Evolutionary conservation across 139 green algal genomes (phyloP), one percentile per base, ranked within the genome.

Genomic region (Chlamydomonas incerta): DNA sequence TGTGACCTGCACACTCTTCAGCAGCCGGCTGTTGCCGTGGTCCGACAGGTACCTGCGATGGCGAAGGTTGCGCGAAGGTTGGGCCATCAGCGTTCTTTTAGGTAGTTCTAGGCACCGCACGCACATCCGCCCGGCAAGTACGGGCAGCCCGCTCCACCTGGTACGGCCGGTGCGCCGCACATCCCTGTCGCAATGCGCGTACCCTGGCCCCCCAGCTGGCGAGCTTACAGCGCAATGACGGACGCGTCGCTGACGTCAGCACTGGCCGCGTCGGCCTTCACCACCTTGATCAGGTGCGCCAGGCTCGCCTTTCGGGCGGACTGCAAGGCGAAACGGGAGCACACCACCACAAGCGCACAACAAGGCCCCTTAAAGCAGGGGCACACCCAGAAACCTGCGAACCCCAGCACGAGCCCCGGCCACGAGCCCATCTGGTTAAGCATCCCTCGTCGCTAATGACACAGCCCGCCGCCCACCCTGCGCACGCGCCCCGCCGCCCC

Each of bases 1-100:
- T 9, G 31, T 72, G 8, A 67, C 60, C 9, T 26, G 18, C 34
- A 92, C 55, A 10, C 47, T 69, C 0, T 31, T n/a, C 28, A 92
- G 71, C 47, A 92, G 85, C 34, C 79, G 46, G 26, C 6, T n/a
- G 55, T 92, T 92, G 68, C 88, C 88, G n/a, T 66, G 74, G 33
- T 92, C 88, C 37, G 79, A 87, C 28, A 92, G 63, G 55, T 92
- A 92, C 46, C 80, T 87, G 80, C 2, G 17, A 0, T 0, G 13
- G 5, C 20, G 13, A 26, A n/a, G 37, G 70, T 6, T n/a, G n/a
- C n/a, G n/a, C n/a, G n/a, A n/a, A n/a, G n/a, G 50, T 57, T 20
- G 10, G 11, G 50, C 11, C 50, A 10, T 14, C 10, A 14, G 50
- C 11, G 50, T 57, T 10, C 50, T 57, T 10, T 14, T 10, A 10